These are phyloP conservation scores for Spinacia oleracea DNA, from an alignment of 179 eudicot species.

Conservation along the genomic window DNA sequence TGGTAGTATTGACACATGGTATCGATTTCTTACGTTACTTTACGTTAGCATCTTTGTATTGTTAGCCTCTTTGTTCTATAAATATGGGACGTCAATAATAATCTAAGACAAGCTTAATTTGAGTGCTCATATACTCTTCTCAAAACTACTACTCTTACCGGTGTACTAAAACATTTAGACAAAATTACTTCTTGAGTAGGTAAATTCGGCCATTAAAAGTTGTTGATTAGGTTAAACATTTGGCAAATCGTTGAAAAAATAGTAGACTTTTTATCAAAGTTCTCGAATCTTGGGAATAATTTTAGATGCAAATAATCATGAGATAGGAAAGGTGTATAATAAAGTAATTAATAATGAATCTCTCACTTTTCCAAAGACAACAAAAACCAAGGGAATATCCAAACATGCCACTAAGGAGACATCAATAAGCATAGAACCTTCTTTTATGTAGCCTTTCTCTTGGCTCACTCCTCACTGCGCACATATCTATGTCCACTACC, in stretches of 20 bases:
- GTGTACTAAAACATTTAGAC: background rate
- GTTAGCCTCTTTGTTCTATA: too few species aligned
- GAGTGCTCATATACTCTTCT: too few species aligned
- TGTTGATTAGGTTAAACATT: slow-evolving; percentile 7
- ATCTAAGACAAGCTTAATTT: too few species aligned
- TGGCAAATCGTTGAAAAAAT: slow-evolving; percentile 19
- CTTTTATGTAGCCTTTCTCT: slow-evolving; percentile 30
- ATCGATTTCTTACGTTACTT: too few species aligned
- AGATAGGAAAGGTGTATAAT: slow-evolving; percentile 4
- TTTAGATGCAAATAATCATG: slow-evolving; percentile 17
- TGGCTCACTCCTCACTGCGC: background rate
- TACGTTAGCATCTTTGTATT: too few species aligned
- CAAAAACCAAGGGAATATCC: slow-evolving; percentile 11
- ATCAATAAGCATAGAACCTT: slow-evolving; percentile 37
- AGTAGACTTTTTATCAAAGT: background rate
- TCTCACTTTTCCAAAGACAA: background rate
- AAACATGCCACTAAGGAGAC: slow-evolving; percentile 33
- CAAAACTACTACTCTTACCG: background rate
- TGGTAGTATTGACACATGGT: too few species aligned
- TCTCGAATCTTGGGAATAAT: background rate
- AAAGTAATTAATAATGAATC: too few species aligned
- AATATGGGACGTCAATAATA: too few species aligned
- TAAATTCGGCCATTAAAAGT: background rate
- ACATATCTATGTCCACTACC: slow-evolving; percentile 3
- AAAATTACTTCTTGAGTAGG: background rate